Percentiles rank a stretch among this genome's conserved stretches.
Conservation (phyloP, 2,329 filamentous ascomycete species). For the Claviceps sp. region DNA sequence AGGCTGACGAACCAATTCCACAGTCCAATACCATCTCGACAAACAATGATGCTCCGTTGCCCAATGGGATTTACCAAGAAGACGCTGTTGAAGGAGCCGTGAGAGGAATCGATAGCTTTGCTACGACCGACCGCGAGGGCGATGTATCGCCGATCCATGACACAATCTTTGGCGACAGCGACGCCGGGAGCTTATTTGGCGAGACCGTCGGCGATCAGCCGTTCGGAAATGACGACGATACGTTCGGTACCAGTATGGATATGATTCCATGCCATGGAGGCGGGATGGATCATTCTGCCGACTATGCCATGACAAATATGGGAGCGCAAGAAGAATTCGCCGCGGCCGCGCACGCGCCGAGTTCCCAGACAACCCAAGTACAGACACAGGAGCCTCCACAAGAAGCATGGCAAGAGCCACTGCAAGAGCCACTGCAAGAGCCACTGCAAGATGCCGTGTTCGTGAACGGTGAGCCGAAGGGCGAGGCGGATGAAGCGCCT, state of each 20-base stretch:
- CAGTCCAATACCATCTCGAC: conserved; percentile 58
- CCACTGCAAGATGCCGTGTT: conserved; percentile 7
- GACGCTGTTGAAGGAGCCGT: conserved; percentile 6
- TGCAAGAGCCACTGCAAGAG: conserved; percentile 1
- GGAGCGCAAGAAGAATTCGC: conserved; percentile 3
- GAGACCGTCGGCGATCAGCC: conserved; percentile 48
- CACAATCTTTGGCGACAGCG: conserved; percentile 72
- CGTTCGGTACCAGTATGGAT: conserved; percentile 64
- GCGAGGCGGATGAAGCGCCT: neutral
- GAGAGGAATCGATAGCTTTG: conserved; percentile 12
- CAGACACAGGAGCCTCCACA: neutral
- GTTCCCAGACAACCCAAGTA: neutral
- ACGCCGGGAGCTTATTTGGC: conserved; percentile 76
- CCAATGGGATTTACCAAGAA: conserved; percentile 33
- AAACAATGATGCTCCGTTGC: conserved; percentile 52
- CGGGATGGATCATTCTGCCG: conserved; percentile 27
- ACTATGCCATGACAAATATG: conserved; percentile 28
- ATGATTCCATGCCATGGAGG: conserved; percentile 28
- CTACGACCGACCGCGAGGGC: conserved; percentile 30
- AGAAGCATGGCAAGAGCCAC: conserved; percentile 1
- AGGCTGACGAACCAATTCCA: conserved; percentile 42
- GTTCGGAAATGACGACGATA: conserved; percentile 73
- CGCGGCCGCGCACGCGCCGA: neutral
- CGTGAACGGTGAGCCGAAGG: conserved; percentile 2
- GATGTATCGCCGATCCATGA: conserved; percentile 56